Evolutionary conservation across 2,329 filamentous ascomycete species (phyloP), one percentile per base, ranked within the genome.

Genomic region (Apiospora arundinis): DNA sequence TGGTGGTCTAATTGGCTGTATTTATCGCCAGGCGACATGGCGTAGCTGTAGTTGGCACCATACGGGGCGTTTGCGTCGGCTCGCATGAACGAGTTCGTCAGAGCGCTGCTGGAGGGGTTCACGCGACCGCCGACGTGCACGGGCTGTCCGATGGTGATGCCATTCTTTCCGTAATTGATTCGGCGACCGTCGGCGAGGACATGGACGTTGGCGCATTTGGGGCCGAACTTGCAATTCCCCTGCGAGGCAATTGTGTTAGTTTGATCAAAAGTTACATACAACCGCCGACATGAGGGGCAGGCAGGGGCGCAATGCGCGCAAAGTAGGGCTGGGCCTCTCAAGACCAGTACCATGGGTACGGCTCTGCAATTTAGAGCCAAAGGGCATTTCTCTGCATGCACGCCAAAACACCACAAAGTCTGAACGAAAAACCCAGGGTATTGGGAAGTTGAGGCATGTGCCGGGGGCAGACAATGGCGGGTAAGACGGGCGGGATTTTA

Each of bases 191-290:
- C 95, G 76, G 95, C 95, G 67, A 98, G 91, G 78, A 98, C 93
- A 83, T 99, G 96, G 75, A 97, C 94, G 80, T 98, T 94, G 79
- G 95, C 95, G 86, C 96, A 99, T 84, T 98, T 98, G 74, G 94
- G 93, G 74, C 96, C 96, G 81, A 98, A 99, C 83, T 98, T 98
- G 91, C 96, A 99, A 83, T 98, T 98, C 76, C 96, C 96, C 94
- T 98, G 32, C 9, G 21, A 63, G 9, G 18, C n/a, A 32, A 2
- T 40, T 63, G 9, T 4, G 56, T 63, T 32, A 63, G 56, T 63
- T 63, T n/a, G n/a, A 21, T 40, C 32, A 40, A n/a, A n/a, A 63
- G 32, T 11, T 9, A 18, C 4, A 63, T 7, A n/a, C 56, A n/a
- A 21, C 32, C 4, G 56, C 21, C 56, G 11, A 6, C 56, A 63